Evolutionary conservation across 2,329 filamentous ascomycete species (phyloP).

Genomic region (Stagonosporopsis rhizophila): DNA sequence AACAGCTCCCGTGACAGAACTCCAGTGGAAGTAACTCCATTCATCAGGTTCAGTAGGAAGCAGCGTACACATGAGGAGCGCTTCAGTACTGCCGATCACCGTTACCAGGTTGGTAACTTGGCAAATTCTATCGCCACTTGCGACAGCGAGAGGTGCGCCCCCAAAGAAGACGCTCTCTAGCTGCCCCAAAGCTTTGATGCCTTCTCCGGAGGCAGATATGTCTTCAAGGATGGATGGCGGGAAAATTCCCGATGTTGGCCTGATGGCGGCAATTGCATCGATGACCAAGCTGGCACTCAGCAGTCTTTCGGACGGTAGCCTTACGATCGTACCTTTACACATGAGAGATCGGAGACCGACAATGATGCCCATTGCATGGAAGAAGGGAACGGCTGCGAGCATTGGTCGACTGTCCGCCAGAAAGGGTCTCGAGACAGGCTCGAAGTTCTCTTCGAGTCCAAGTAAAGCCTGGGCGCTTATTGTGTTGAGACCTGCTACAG

Average conservation of each 20-base stretch:
- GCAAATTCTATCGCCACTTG: conserved; percentile 19
- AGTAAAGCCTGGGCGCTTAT: background rate
- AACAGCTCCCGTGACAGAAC: conserved; percentile 5
- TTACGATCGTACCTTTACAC: conserved; percentile 10
- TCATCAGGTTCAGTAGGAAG: background rate
- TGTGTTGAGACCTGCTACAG: conserved; percentile 8
- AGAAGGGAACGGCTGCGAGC: conserved; percentile 17
- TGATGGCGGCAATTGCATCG: conserved; percentile 7
- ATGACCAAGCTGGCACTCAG: conserved; percentile 9
- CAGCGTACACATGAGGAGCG: conserved; percentile 7
- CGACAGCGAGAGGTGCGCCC: conserved; percentile 17
- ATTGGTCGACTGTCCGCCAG: conserved; percentile 8
- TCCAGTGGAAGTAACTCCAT: conserved; percentile 19
- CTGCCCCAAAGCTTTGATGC: conserved; percentile 6
- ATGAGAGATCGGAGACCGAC: conserved; percentile 12
- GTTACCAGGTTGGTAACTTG: conserved; percentile 15
- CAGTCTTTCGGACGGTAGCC: conserved; percentile 9
- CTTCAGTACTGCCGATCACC: conserved; percentile 17
- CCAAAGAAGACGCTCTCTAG: conserved; percentile 16
- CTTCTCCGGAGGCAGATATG: conserved; percentile 3
- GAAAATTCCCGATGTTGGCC: conserved; percentile 11
- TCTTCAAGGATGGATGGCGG: conserved; percentile 17
- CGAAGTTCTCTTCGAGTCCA: background rate
- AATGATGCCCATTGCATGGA: conserved; percentile 17
- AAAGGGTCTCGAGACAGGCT: conserved; percentile 5